A percentile compares a stretch with the other conserved stretches of the same genome.
These are phyloP conservation scores for Chytridiales sp. DNA, from an alignment of 371 early-diverging fungal species.

Conservation along the genomic window DNA sequence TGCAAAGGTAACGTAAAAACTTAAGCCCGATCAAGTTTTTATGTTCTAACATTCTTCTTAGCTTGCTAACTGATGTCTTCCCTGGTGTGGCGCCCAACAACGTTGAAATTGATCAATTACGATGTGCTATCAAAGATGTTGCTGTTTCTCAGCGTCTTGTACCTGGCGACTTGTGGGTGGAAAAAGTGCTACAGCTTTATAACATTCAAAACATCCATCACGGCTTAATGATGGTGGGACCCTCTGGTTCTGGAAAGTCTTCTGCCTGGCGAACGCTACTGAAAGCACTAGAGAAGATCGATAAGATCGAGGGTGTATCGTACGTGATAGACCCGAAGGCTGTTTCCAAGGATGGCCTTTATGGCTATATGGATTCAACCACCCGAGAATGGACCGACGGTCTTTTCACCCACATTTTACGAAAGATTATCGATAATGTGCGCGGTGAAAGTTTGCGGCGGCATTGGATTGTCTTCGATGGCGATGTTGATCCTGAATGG, in stretches of 20 bases:
- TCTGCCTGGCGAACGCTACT: slow-evolving; percentile 89
- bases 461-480: slow-evolving; percentile 99
- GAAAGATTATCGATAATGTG: slow-evolving; percentile 96
- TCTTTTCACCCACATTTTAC: slow-evolving; percentile 93
- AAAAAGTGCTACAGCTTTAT: slow-evolving; percentile 95
- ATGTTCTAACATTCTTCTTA: slow-evolving; percentile 20
- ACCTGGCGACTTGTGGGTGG: slow-evolving; percentile 83
- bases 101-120: slow-evolving; percentile 74
- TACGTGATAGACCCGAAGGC: slow-evolving; percentile 98
- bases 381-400: slow-evolving; percentile 99
- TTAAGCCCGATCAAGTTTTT: slow-evolving; percentile 3
- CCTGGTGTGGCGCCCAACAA: slow-evolving; percentile 89
- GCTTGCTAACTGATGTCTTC: slow-evolving; percentile 92
- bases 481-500: slow-evolving; percentile 99
- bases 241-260: slow-evolving; percentile 95
- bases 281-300: slow-evolving; percentile 83
- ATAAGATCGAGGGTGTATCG: slow-evolving; percentile 83
- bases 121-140: slow-evolving; percentile 71
- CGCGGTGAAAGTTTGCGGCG: slow-evolving; percentile 91
- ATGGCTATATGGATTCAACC: slow-evolving; percentile 93
- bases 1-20: slow-evolving; percentile 79
- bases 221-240: slow-evolving; percentile 99
- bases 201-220: slow-evolving; percentile 98
- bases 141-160: slow-evolving; percentile 78
- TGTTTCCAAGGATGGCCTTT: slow-evolving; percentile 92